Evolutionary conservation across 2,329 filamentous ascomycete species (phyloP).

Genomic region (Capronia coronata): DNA sequence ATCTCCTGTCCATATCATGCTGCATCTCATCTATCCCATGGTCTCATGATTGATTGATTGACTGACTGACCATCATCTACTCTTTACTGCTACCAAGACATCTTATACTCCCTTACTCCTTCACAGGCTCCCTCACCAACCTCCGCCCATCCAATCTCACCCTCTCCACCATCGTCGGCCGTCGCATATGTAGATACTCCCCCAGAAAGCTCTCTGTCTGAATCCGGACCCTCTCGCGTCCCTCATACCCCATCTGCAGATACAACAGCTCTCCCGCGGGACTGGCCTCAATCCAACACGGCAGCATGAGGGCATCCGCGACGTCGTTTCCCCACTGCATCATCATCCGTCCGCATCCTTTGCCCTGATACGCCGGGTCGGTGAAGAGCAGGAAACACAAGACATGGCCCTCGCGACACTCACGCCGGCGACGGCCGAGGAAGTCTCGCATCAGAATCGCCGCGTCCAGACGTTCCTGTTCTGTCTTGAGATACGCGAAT

Average conservation of each 20-base stretch:
- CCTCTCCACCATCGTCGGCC: conserved; percentile 10
- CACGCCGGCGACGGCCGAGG: conserved; percentile 6
- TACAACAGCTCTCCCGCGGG: conserved; percentile 35
- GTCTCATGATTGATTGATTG: too few relatives aligned
- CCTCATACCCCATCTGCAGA: conserved; percentile 28
- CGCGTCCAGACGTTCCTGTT: conserved; percentile 14
- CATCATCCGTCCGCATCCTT: conserved; percentile 34
- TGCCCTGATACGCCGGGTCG: conserved; percentile 32
- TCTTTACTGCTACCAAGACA: too few relatives aligned
- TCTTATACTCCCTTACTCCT: too few relatives aligned
- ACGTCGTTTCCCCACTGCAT: conserved; percentile 33
- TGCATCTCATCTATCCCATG: neutral
- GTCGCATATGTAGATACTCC: conserved; percentile 19
- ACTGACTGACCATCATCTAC: too few relatives aligned
- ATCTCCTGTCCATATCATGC: neutral
- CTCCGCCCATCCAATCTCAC: conserved; percentile 9
- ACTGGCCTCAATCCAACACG: conserved; percentile 37
- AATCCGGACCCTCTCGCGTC: conserved; percentile 12
- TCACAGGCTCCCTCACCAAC: conserved; percentile 8
- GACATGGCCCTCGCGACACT: conserved; percentile 11
- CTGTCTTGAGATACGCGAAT: conserved; percentile 13
- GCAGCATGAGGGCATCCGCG: conserved; percentile 33
- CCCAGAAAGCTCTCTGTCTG: conserved; percentile 13
- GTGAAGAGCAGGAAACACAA: conserved; percentile 20
- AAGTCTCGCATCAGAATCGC: conserved; percentile 13